These are phyloP conservation scores for Millerago galiae DNA, from an alignment of 805 yeast genomes.

Conservation along the genomic window DNA sequence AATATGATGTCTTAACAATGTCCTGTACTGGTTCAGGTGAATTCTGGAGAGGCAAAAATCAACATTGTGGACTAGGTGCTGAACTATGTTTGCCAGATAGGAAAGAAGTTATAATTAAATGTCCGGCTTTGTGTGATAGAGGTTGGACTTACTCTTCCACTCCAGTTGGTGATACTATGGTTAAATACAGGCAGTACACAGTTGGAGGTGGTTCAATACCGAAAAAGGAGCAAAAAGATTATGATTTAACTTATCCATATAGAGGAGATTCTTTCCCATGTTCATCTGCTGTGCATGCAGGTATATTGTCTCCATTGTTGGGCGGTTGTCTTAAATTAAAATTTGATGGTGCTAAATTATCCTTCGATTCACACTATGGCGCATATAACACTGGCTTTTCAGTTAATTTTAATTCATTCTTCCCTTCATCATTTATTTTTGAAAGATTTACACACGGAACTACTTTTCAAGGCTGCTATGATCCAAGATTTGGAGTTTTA, in stretches of 20 bases:
- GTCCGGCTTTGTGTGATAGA: conserved; percentile 84
- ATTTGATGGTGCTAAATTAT: conserved; percentile 45
- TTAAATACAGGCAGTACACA: conserved; percentile 65
- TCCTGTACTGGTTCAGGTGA: conserved; percentile 40
- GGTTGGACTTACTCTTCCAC: conserved; percentile 70
- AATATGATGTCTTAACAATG: conserved; percentile 26
- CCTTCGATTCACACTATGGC: conserved; percentile 45
- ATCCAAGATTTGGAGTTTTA: conserved; percentile 57
- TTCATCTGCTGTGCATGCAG: conserved; percentile 86
- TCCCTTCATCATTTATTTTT: conserved; percentile 69
- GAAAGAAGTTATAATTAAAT: conserved; percentile 59
- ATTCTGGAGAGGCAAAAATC: conserved; percentile 74
- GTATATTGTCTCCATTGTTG: conserved; percentile 57
- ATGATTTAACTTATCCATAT: conserved; percentile 49
- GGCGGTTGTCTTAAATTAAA: conserved; percentile 77
- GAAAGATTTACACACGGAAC: conserved; percentile 30
- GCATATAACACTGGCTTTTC: conserved; percentile 43
- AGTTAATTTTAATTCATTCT: conserved; percentile 60
- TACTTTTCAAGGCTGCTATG: conserved; percentile 49
- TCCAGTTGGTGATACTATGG: conserved; percentile 62
- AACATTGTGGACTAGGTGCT: conserved; percentile 69
- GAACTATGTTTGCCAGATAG: conserved; percentile 18
- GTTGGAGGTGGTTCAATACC: conserved; percentile 63
- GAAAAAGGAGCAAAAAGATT: conserved; percentile 10
- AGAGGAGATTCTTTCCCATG: conserved; percentile 88